A percentile compares a stretch with the other conserved stretches of the same genome.
Conservation (phyloP, 495 filamentous ascomycete species). For the Xylona heveae region DNA sequence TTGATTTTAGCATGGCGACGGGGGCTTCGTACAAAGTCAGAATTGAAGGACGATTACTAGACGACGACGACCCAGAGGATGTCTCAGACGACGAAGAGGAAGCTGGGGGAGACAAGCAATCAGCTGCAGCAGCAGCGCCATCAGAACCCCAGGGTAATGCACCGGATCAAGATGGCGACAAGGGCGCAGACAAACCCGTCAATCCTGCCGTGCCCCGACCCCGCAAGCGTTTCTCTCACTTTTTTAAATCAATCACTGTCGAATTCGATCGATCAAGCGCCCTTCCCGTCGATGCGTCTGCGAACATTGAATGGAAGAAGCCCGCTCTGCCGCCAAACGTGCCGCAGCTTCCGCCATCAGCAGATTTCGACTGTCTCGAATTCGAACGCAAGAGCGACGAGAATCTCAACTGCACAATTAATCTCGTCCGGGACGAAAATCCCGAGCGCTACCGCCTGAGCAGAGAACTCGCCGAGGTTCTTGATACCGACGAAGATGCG, state of each 20-base stretch:
- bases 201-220: constrained; percentile 19
- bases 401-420: constrained; percentile 79
- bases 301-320: constrained; percentile 55
- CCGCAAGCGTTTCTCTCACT: constrained; percentile 61
- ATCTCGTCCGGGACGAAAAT: constrained; percentile 63
- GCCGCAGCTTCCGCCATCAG: constrained; percentile 21
- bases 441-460: constrained; percentile 68
- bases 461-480: constrained; percentile 56
- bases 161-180: constrained; percentile 21
- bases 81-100: constrained; percentile 26
- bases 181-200: constrained; percentile 34
- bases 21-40: constrained; percentile 69
- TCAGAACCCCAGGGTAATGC: constrained; percentile 13
- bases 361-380: constrained; percentile 77
- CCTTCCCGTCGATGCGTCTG: constrained; percentile 28
- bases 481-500: constrained; percentile 75
- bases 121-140: constrained; percentile 13
- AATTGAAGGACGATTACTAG: constrained; percentile 79
- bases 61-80: constrained; percentile 39
- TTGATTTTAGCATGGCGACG: constrained; percentile 49
- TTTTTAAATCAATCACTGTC: constrained; percentile 79
- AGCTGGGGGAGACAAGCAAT: constrained; percentile 27
- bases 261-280: constrained; percentile 56
- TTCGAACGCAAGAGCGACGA: constrained; percentile 86
- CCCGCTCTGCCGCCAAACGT: constrained; percentile 32